A percentile compares a stretch with the other conserved stretches of the same genome.
These are phyloP conservation scores for Trichosporon ovoides DNA, from an alignment of 1,284 basidiomycete species.

Conservation along the genomic window DNA sequence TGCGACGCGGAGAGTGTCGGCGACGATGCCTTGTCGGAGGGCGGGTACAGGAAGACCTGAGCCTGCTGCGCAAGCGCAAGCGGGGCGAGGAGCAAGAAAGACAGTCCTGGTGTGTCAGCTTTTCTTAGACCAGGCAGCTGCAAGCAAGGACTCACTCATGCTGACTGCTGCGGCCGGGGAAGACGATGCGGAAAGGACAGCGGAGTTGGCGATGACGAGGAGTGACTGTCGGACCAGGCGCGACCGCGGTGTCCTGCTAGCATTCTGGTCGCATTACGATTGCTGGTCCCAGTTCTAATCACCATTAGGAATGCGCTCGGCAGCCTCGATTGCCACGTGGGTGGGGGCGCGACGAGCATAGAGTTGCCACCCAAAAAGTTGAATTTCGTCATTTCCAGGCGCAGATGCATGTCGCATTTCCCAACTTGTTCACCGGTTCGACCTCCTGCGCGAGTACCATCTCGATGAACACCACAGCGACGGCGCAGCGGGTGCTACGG, in stretches of 20 bases:
- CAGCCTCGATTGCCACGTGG: background rate
- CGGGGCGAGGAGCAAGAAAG: slow-evolving; percentile 4
- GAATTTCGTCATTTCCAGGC: background rate
- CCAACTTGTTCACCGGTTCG: background rate
- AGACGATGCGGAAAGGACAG: background rate
- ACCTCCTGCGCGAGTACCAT: background rate
- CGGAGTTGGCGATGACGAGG: slow-evolving; percentile 3
- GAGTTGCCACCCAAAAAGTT: slow-evolving; percentile 2
- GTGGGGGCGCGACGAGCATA: background rate
- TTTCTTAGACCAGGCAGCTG: background rate
- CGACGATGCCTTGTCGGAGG: slow-evolving; percentile 20
- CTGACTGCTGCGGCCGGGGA: background rate
- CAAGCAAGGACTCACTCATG: background rate
- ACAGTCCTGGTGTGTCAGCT: background rate
- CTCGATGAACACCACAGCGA: background rate
- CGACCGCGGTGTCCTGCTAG: background rate
- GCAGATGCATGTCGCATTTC: background rate
- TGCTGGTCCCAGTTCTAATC: background rate
- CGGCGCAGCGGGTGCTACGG: background rate
- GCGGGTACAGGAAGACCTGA: slow-evolving; percentile 48
- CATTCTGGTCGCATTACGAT: background rate
- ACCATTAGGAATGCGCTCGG: background rate
- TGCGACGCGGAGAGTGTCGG: slow-evolving; percentile 41
- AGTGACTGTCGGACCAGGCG: background rate
- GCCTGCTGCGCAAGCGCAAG: slow-evolving; percentile 11